Base-by-base conservation (phyloP, 1,139 yeast species). In the Eremothecium cymbalariae region DNA sequence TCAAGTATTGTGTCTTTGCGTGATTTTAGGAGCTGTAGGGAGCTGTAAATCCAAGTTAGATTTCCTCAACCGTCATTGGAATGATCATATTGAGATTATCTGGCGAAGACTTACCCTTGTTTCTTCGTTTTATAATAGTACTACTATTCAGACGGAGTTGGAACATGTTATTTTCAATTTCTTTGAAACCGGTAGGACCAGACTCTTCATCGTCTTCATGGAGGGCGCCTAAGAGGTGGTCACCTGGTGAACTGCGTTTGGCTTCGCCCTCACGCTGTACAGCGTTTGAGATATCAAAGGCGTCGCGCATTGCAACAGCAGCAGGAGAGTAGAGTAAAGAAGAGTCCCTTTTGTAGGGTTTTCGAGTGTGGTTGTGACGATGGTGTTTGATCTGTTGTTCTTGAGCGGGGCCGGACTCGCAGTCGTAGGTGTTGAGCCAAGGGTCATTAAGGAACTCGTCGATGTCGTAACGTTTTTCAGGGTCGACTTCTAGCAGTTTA, bases 251-350 rank as follows among this genome's bases (percentile, higher is more conserved):
- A 31, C 28, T 34, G 33, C 46, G 39, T 15, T 78, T 79, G 53
- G 85, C 96, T 60, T 84, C 95, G 25, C 88, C 95, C 68, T 76
- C 75, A 58, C 98, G 77, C 55, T 86, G 95, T 6, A 90, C 94
- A 0, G 96, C 96, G 39, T 93, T 78, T 13, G 95, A 80, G 11
- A 90, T 82, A 54, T 90, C 98, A 60, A 88, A 88, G 7, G 95
- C 96, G 51, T 90, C 98, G 49, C 86, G 79, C 66, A 90, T 72
- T 0, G 94, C 94, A 36, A 80, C 84, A 0, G 93, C 93, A 5
- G 93, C 95, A 4, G 96, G 96, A 1, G 95, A 79, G 49, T 79
- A 80, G 45, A 57, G 27, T 23, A 56, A 32, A 8, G 55, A 38
- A 13, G 50, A 30, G 39, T 51, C 54, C 25, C 34, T 40, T 32